phyloP scores from a whole-genome alignment of 495 filamentous ascomycete genomes.

The Poronia punctata region DNA sequence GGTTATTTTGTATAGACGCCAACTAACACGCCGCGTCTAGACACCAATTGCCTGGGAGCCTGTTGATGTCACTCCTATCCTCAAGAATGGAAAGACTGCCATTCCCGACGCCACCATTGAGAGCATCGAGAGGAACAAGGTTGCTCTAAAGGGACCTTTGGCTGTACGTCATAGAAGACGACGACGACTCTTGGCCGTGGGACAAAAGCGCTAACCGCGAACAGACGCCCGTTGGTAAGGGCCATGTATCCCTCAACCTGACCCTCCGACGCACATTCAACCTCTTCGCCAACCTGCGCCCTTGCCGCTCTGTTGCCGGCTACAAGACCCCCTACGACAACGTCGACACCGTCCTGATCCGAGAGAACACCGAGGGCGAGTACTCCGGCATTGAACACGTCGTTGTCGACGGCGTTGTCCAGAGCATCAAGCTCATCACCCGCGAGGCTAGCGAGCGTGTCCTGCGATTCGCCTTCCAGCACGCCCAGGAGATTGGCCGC shows the following conservation, averaged over 20 bases:
- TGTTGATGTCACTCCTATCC: conserved; percentile 85
- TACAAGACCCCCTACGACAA: conserved; percentile 99
- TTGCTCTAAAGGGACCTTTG: conserved; percentile 94
- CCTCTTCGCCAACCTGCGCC: conserved; percentile 97
- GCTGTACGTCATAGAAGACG: conserved; percentile 57
- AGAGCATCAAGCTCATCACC: conserved; percentile 99
- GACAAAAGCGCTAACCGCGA: conserved; percentile 8
- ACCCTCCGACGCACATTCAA: conserved; percentile 98
- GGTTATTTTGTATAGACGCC: neutral
- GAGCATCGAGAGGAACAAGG: conserved; percentile 85
- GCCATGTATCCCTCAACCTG: conserved; percentile 97
- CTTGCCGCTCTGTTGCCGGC: conserved; percentile 90
- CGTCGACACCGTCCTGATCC: conserved; percentile 95
- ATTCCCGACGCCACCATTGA: conserved; percentile 87
- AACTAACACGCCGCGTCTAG: conserved; percentile 38
- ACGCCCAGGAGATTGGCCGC: conserved; percentile 83
- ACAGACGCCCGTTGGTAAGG: conserved; percentile 94
- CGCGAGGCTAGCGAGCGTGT: conserved; percentile 88
- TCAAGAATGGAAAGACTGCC: conserved; percentile 88
- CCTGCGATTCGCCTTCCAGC: conserved; percentile 93
- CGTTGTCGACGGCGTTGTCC: conserved; percentile 94
- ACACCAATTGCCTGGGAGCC: conserved; percentile 93
- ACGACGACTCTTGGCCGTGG: neutral
- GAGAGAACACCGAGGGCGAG: conserved; percentile 99
- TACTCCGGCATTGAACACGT: conserved; percentile 99